phyloP scores from a whole-genome alignment of 2,329 filamentous ascomycete genomes.

The Mycosphaerelloides madeirae region DNA sequence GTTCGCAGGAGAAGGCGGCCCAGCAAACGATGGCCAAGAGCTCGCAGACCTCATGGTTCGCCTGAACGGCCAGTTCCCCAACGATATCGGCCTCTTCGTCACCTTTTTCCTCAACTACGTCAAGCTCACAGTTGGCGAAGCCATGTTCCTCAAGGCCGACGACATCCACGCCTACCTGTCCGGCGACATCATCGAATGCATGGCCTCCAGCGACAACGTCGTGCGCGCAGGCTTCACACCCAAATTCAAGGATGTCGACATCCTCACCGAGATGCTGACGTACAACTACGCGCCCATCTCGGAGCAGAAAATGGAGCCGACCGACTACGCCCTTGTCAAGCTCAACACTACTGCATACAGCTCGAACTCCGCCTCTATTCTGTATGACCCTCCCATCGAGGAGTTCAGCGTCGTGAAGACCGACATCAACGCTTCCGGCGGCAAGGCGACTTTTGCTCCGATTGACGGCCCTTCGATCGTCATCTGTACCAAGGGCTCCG shows the following conservation, averaged over 20 bases:
- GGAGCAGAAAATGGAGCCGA: conserved; percentile 86
- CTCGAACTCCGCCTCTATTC: conserved; percentile 63
- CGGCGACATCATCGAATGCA: conserved; percentile 96
- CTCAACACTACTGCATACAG: conserved; percentile 79
- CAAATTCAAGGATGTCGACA: conserved; percentile 95
- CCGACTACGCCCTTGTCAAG: conserved; percentile 78
- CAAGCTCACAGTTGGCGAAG: conserved; percentile 79
- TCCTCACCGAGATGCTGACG: conserved; percentile 83
- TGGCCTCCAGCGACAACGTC: conserved; percentile 98
- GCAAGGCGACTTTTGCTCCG: conserved; percentile 83
- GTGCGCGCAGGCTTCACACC: conserved; percentile 95
- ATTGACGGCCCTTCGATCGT: conserved; percentile 87
- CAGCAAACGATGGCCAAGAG: conserved; percentile 62
- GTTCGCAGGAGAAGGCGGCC: conserved; percentile 71
- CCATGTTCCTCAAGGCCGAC: conserved; percentile 91
- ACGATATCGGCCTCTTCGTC: conserved; percentile 89
- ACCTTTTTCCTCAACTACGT: conserved; percentile 98
- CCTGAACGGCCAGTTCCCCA: conserved; percentile 77
- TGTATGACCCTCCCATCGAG: conserved; percentile 95
- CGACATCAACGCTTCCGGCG: conserved; percentile 62
- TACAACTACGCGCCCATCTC: conserved; percentile 93
- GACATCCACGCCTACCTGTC: conserved; percentile 95
- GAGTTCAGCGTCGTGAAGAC: conserved; percentile 89
- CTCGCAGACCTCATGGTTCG: conserved; percentile 73
- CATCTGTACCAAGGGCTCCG: conserved; percentile 80